Evolutionary conservation across 129 eudicot species (phyloP), one percentile per base, ranked within the genome.

Genomic region (Centrapalus pauciflorus): DNA sequence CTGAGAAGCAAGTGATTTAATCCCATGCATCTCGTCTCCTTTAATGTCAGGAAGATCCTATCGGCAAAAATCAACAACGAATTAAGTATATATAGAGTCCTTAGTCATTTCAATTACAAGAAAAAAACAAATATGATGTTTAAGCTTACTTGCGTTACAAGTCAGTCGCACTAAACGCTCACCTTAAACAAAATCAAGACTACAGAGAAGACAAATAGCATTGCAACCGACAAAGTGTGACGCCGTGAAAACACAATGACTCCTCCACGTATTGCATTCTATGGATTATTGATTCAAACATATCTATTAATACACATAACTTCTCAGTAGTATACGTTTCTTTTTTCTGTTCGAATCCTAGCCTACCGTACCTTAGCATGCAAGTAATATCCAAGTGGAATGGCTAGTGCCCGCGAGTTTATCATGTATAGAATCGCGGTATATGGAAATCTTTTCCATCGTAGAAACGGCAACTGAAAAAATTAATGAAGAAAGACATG

Each of bases 1-100:
- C 27, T 65, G 73, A 55, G 73, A 65, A 74, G 79, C 79, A 10
- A 74, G 73, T 11, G 73, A 65, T 12, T 43, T 74, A 30, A 74
- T 74, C 45, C 79, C 79, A 56, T 74, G 79, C 79, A 74, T 74
- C 73, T 65, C 61, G 37, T 74, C 79, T 43, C 79, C 79, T 66
- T 74, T 55, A 30, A 74, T 74, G 66, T 74, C 79, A 3, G 79
- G 79, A 66, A 74, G 65, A 52, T 74, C 79, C 79, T 74, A 23
- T 14, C 2, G 11, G 10, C 5, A 12, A 7, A n/a, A 14, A 51
- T 7, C 64, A 27, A 69, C n/a, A n/a, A 11, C 4, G 11, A 25
- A 7, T 2, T 49, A 1, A 1, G 0, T 7, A 4, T 10, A 17
- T 9, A 54, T 0, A 52, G 7, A 23, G 20, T 34, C 54, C 35